A percentile compares a stretch with the other conserved stretches of the same genome.
Conservation (phyloP, 2,329 filamentous ascomycete genomes). For the Beauveria rudraprayagi region DNA sequence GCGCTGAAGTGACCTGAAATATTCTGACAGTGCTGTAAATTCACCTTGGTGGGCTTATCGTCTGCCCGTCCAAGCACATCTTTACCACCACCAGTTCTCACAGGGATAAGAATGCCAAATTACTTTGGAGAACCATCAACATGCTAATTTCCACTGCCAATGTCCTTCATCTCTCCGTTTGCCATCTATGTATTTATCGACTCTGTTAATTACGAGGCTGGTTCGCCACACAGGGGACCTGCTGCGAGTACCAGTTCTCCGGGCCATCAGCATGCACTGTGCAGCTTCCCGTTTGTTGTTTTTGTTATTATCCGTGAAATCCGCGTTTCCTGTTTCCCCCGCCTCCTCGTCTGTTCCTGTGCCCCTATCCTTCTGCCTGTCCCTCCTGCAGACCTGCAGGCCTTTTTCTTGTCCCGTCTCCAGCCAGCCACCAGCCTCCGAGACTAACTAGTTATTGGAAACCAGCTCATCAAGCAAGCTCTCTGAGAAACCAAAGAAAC, state of each 20-base stretch:
- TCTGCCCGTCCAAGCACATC: background rate
- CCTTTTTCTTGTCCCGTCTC: background rate
- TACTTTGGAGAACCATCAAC: background rate
- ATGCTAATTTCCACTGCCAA: slow-evolving; percentile 10
- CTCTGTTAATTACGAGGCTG: background rate
- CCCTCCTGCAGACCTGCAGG: background rate
- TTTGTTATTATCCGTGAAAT: background rate
- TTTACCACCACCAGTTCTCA: slow-evolving; percentile 1
- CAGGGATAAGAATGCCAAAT: slow-evolving; percentile 2
- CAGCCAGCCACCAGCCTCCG: background rate
- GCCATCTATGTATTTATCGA: background rate
- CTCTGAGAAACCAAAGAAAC: slow-evolving; percentile 8
- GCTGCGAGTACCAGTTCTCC: background rate
- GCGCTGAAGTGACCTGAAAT: no score
- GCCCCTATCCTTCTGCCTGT: background rate
- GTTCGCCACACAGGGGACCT: background rate
- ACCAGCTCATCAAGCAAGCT: background rate
- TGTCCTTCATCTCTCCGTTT: slow-evolving; percentile 6
- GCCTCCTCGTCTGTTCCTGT: background rate
- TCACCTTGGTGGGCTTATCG: no score
- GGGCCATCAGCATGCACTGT: no score
- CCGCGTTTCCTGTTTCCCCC: background rate
- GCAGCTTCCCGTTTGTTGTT: background rate
- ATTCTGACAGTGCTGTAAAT: no score
- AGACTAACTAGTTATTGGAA: no score